Base-by-base conservation (phyloP, 192 early-diverging fungal species). In the Diversispora epigaea region DNA sequence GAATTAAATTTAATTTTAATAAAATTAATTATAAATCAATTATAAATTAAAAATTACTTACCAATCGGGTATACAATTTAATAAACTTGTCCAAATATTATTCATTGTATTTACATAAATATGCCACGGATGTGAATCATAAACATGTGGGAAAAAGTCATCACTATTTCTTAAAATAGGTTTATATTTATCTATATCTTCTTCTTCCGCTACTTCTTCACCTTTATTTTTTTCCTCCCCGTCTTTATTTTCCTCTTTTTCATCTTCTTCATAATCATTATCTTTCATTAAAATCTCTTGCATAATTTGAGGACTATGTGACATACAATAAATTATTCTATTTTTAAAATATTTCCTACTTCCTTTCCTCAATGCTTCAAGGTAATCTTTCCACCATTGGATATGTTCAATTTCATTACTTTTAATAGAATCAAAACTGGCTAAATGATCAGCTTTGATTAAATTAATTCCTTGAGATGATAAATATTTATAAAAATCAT, bases 401-500 rank as follows among this genome's bases (percentile, higher is more conserved):
- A 19, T 25, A 50, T 39, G 62, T 54, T 67, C 39, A 58, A 32
- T 15, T 49, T 76, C 76, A 17, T 39, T 41, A 32, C 19, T 32
- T 32, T 54, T 46, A 5, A 87, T 56, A 4, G 78, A 66, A 75
- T 89, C 84, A 55, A 89, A 85, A 11, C 77, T 78, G 2, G 78
- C 83, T 64, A 87, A 86, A 68, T 81, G 83, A 66, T 89, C 87
- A 66, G 85, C 85, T 46, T 89, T 89, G 47, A 86, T 80, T 76
- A 89, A 81, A 14, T 80, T 62, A 19, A 89, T 39, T 21, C 87
- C 86, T 41, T 84, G 80, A 6, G 15, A 21, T 6, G 64, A 41
- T 14, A 89, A 76, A 78, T 80, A 87, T 2, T 46, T 50, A 76
- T 89, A 87, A 72, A 89, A 87, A 8, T 83, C 78, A 60, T 81